Percentiles rank a stretch among this genome's conserved stretches.
These are phyloP conservation scores for Apiotrichum gracile DNA, from an alignment of 1,284 basidiomycete species.

Conservation along the genomic window DNA sequence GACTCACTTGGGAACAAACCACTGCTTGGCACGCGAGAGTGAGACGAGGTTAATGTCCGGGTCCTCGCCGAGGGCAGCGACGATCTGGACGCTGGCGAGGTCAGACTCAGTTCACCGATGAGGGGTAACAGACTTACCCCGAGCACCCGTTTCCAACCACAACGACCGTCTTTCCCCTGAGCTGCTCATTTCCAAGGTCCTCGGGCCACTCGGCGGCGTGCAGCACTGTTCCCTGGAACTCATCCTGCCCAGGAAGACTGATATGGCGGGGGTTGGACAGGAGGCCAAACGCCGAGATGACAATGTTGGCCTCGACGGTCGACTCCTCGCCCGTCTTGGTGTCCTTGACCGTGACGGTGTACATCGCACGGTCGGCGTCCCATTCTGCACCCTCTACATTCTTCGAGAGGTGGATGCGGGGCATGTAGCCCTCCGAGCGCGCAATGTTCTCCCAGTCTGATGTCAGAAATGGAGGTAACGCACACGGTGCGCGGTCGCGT, in stretches of 20 bases:
- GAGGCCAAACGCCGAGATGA: constrained; percentile 25
- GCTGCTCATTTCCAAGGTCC: constrained; percentile 12
- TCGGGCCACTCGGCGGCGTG: constrained; percentile 24
- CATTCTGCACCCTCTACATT: constrained; percentile 2
- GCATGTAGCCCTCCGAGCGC: neutral
- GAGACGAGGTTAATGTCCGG: constrained; percentile 7
- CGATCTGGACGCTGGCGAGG: constrained; percentile 8
- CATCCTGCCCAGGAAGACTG: constrained; percentile 17
- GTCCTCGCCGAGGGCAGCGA: constrained; percentile 6
- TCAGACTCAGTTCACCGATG: too few relatives aligned
- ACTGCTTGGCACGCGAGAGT: constrained; percentile 5
- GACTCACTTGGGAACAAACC: constrained; percentile 7
- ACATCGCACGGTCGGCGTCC: constrained; percentile 2
- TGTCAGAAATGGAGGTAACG: neutral
- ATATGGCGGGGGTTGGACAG: constrained; percentile 22
- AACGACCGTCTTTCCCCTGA: constrained; percentile 14
- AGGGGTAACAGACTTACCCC: too few relatives aligned
- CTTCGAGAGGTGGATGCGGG: neutral
- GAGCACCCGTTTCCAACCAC: constrained; percentile 15
- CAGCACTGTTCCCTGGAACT: constrained; percentile 18
- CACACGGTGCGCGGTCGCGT: too few relatives aligned
- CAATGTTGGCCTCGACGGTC: constrained; percentile 11
- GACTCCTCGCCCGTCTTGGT: neutral
- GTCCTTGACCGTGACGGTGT: constrained; percentile 3
- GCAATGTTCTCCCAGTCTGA: constrained; percentile 8